These are phyloP conservation scores for Boechera divaricarpa DNA, from an alignment of 345 rosid genomes.

Conservation along the genomic window DNA sequence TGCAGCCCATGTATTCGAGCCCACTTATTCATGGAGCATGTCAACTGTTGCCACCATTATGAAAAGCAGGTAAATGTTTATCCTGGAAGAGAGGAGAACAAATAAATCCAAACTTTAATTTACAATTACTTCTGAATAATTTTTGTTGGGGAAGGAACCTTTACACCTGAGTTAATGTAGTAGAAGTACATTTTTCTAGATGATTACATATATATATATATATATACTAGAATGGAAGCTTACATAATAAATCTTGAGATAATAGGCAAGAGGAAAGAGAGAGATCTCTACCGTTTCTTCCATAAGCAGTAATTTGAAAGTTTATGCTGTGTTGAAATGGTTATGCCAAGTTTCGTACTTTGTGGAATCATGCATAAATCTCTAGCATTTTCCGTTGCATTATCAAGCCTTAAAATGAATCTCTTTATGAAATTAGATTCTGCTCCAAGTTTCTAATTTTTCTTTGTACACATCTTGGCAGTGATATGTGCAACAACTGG, in stretches of 20 bases:
- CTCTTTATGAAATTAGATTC: slow-evolving; percentile 7
- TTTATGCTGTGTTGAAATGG: slow-evolving; percentile 9
- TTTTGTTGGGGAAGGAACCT: slow-evolving; percentile 8
- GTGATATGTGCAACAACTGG: slow-evolving; percentile 71
- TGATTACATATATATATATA: background rate
- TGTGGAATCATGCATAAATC: slow-evolving; percentile 1
- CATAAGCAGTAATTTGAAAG: background rate
- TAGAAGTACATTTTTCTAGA: slow-evolving; percentile 1
- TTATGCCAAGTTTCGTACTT: background rate
- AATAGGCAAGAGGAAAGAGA: slow-evolving; percentile 5
- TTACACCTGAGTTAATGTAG: background rate
- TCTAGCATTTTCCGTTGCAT: background rate
- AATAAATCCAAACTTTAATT: slow-evolving; percentile 26
- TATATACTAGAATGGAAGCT: background rate
- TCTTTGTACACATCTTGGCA: slow-evolving; percentile 38
- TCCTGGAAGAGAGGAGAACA: slow-evolving; percentile 6
- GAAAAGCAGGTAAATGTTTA: slow-evolving; percentile 55
- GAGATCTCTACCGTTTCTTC: background rate
- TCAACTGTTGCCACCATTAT: slow-evolving; percentile 71
- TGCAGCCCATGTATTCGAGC: slow-evolving; percentile 74
- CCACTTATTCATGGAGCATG: slow-evolving; percentile 78
- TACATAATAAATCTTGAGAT: background rate
- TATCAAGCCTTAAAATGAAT: background rate
- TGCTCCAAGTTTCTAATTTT: slow-evolving; percentile 32
- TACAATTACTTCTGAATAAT: background rate